Base-by-base conservation (phyloP, 768 basidiomycete species). In the Leucocoprinus birnbaumii region DNA sequence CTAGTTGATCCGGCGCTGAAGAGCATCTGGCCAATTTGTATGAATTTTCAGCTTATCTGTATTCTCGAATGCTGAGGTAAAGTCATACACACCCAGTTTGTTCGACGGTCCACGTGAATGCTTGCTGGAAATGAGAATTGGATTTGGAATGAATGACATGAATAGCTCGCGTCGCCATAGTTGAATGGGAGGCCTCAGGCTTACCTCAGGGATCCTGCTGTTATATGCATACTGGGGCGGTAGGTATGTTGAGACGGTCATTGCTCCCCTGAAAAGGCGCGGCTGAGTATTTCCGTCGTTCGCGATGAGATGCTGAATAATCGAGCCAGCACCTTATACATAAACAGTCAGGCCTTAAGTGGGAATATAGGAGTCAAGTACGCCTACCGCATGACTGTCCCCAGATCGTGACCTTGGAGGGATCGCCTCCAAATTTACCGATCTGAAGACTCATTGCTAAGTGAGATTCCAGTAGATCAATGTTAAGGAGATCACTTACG, bases 281-380 rank as follows among this genome's bases (percentile, higher is more conserved):
- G 79, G 78, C 2, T 64, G 57, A 1, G 78, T 80, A 34, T 71
- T 66, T 16, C 80, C 79, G 8, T 67, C 67, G 45, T 79, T 67
- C 8, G 80, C 79, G 25, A 81, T 61, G 0, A 79, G 43, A 24
- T 81, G 79, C 48, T 80, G 78, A 5, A 80, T 21, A 7, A 80
- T 78, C 4, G 79, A 80, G 2, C 78, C 78, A 37, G 74, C 79
- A 53, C 75, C 76, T 51, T 1, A 19, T 9, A 14, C 19, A 7
- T 14, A 21, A 26, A 26, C 10, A 2, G 22, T 40, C 7, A 14
- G 31, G 5, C 31, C 11, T 5, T 5, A 31, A 31, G 11, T 11
- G 5, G 31, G 31, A 31, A 31, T 5, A 31, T 11, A 5, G 31
- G 5, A 11, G 13, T 21, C n/a, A 11, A 10, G 42, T 40, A 18